Evolutionary conservation across 2,329 filamentous ascomycete genomes (phyloP).

Genomic region (Aspergillus alliaceus): DNA sequence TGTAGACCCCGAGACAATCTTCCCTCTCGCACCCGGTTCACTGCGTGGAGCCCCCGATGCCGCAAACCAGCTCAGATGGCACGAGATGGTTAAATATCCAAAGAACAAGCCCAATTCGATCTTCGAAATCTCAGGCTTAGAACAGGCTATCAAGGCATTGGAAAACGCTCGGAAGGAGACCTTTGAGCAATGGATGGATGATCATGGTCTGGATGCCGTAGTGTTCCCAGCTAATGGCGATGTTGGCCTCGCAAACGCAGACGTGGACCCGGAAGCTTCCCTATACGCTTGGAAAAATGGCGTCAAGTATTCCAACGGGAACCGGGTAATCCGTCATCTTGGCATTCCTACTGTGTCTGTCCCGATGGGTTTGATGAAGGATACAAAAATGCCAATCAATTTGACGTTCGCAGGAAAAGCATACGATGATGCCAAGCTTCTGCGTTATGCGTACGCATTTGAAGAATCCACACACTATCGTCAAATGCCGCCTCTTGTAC

Average conservation of each 20-base stretch:
- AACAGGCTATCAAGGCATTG: constrained; percentile 44
- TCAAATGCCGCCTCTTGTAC: constrained; percentile 17
- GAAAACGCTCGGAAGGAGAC: constrained; percentile 51
- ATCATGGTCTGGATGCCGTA: constrained; percentile 43
- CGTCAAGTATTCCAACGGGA: constrained; percentile 56
- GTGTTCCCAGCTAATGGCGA: constrained; percentile 55
- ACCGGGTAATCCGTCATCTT: constrained; percentile 54
- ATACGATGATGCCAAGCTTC: constrained; percentile 43
- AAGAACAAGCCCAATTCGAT: constrained; percentile 34
- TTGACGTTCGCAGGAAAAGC: constrained; percentile 54
- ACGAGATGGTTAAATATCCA: constrained; percentile 28
- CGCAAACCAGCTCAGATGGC: constrained; percentile 25
- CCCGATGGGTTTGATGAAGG: constrained; percentile 52
- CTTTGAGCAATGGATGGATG: constrained; percentile 54
- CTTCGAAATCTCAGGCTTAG: constrained; percentile 44
- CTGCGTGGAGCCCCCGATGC: constrained; percentile 23
- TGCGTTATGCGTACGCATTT: constrained; percentile 29
- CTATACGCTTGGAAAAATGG: constrained; percentile 50
- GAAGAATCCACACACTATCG: constrained; percentile 23
- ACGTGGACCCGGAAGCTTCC: constrained; percentile 35
- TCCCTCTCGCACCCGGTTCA: constrained; percentile 32
- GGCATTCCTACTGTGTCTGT: constrained; percentile 57
- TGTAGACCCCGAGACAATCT: constrained; percentile 43
- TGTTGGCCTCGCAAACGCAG: constrained; percentile 51
- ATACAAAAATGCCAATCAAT: constrained; percentile 53